Conservation (phyloP, 768 basidiomycete genomes). For the Astraeus odoratus region DNA sequence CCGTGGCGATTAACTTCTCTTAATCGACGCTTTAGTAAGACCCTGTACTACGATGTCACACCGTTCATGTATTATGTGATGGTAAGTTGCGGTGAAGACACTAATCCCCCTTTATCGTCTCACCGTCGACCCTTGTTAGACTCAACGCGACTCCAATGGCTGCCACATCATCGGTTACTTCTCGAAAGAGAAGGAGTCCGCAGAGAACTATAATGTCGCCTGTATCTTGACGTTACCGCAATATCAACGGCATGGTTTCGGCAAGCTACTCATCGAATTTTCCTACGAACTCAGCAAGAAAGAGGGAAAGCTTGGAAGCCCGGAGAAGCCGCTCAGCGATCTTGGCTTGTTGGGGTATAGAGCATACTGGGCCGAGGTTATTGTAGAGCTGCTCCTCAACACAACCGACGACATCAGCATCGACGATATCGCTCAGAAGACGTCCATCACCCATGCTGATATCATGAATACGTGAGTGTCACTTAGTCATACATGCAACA, state of each 20-base stretch:
- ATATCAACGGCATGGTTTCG: conserved; percentile 94
- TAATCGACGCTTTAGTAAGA: conserved; percentile 59
- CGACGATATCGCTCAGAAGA: conserved; percentile 95
- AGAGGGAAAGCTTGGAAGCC: conserved; percentile 92
- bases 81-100: conserved; percentile 40
- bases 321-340: conserved; percentile 96
- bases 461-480: conserved; percentile 93
- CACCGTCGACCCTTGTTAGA: conserved; percentile 34
- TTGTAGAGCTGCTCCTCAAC: conserved; percentile 80
- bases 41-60: conserved; percentile 98
- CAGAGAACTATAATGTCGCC: conserved; percentile 97
- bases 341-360: conserved; percentile 89
- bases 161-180: conserved; percentile 98
- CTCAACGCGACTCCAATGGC: conserved; percentile 79
- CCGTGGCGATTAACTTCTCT: conserved; percentile 12
- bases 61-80: conserved; percentile 99
- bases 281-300: conserved; percentile 97
- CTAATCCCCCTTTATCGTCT: conserved; percentile 10
- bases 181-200: conserved; percentile 97
- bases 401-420: conserved; percentile 75
- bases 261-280: conserved; percentile 94
- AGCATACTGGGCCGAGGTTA: conserved; percentile 96
- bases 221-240: conserved; percentile 99
- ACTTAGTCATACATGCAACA: conserved; percentile 5
- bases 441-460: conserved; percentile 90